phyloP scores from a whole-genome alignment of 768 basidiomycete species.

The Calvatia gigantea region DNA sequence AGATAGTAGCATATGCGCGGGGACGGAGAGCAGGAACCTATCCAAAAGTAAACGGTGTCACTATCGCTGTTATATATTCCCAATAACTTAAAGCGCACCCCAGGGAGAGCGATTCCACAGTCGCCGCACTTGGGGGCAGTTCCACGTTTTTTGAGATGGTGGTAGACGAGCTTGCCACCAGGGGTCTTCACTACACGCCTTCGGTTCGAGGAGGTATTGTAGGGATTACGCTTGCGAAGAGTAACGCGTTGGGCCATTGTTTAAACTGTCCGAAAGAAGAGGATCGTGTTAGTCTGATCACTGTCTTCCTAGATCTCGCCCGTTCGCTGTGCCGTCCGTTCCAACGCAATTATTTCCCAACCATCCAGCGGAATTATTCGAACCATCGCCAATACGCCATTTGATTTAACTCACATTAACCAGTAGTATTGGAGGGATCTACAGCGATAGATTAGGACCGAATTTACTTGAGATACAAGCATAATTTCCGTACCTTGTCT shows the following conservation, averaged over 20 bases:
- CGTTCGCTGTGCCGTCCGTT: background rate
- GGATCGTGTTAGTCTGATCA: slow-evolving; percentile 3
- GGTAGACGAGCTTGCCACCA: slow-evolving; percentile 96
- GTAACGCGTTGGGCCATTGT: slow-evolving; percentile 98
- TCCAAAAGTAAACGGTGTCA: background rate
- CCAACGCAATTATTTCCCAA: background rate
- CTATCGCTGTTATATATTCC: background rate
- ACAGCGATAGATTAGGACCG: slow-evolving; percentile 15
- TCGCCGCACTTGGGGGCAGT: slow-evolving; percentile 97
- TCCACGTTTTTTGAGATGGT: slow-evolving; percentile 94
- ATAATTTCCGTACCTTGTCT: slow-evolving; percentile 49
- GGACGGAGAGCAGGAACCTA: slow-evolving; percentile 96
- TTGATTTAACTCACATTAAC: slow-evolving; percentile 33
- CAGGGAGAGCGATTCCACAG: slow-evolving; percentile 90
- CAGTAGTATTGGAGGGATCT: slow-evolving; percentile 14
- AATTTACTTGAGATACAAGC: slow-evolving; percentile 13
- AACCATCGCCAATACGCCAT: slow-evolving; percentile 6
- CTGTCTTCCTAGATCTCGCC: background rate
- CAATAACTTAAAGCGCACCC: slow-evolving; percentile 53
- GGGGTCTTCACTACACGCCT: slow-evolving; percentile 97
- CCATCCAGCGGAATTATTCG: slow-evolving; percentile 2
- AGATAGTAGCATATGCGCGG: slow-evolving; percentile 91
- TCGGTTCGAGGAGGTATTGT: slow-evolving; percentile 97
- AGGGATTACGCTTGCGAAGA: slow-evolving; percentile 96
- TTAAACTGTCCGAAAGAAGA: slow-evolving; percentile 21